These are phyloP conservation scores for Fusarium subtropicale DNA, from an alignment of 2,329 filamentous ascomycete species.

Conservation along the genomic window DNA sequence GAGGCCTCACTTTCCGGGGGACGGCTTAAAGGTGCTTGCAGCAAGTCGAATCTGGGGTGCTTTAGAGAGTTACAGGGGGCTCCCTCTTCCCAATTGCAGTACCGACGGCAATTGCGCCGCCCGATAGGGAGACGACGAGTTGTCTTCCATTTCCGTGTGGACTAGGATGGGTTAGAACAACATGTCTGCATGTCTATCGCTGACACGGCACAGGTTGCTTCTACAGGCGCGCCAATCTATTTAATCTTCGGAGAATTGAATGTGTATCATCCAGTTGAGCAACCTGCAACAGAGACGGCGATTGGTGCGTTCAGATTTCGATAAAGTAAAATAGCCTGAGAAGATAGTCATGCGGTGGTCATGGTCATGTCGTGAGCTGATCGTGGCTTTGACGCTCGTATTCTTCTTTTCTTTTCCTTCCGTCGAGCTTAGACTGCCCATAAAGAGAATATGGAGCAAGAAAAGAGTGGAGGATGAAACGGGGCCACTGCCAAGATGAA, in stretches of 20 bases:
- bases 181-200: neutral
- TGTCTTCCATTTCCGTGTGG: neutral
- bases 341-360: slow-evolving; percentile 12
- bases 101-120: slow-evolving; percentile 5
- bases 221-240: slow-evolving; percentile 20
- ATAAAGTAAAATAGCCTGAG: neutral
- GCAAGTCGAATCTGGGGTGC: slow-evolving; percentile 16
- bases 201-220: neutral
- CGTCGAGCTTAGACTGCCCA: neutral
- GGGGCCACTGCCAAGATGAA: slow-evolving; percentile 23
- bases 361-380: neutral
- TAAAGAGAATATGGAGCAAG: neutral
- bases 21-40: neutral
- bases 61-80: neutral
- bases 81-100: neutral
- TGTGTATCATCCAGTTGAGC: neutral
- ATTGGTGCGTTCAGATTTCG: neutral
- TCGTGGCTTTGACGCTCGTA: neutral
- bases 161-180: neutral
- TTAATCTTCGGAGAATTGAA: neutral
- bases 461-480: slow-evolving; percentile 23
- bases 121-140: neutral
- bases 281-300: neutral
- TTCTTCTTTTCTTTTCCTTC: neutral
- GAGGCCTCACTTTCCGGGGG: slow-evolving; percentile 13